phyloP scores from a whole-genome alignment of 2,329 filamentous ascomycete species.

The Blastomyces emzantsi region DNA sequence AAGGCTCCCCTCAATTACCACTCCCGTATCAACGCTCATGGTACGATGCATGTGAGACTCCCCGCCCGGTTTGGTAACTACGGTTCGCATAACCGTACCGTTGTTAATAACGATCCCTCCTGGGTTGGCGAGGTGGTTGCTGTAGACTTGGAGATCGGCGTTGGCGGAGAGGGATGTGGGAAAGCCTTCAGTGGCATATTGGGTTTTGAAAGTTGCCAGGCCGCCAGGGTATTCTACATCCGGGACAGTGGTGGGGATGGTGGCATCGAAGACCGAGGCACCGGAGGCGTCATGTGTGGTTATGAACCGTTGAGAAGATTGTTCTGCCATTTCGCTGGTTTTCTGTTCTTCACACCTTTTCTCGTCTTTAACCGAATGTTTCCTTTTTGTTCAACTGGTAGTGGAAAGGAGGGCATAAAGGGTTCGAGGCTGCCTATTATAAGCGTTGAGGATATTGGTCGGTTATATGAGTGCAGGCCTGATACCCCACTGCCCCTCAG shows the following conservation, averaged over 20 bases:
- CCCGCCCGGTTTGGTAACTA: slow-evolving; percentile 29
- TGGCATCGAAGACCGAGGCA: slow-evolving; percentile 30
- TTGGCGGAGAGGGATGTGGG: slow-evolving; percentile 26
- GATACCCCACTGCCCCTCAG: neutral
- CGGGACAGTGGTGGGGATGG: slow-evolving; percentile 28
- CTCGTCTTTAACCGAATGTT: no score
- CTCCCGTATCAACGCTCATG: slow-evolving; percentile 31
- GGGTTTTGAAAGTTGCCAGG: slow-evolving; percentile 25
- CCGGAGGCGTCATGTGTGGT: slow-evolving; percentile 30
- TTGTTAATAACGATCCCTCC: slow-evolving; percentile 25
- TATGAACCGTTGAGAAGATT: slow-evolving; percentile 31
- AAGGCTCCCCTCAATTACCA: slow-evolving; percentile 31
- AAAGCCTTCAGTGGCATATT: slow-evolving; percentile 24
- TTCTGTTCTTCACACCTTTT: neutral
- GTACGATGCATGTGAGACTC: slow-evolving; percentile 32
- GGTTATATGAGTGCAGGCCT: neutral
- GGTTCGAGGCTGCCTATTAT: neutral
- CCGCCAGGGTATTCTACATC: slow-evolving; percentile 21
- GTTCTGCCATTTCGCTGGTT: slow-evolving; percentile 14
- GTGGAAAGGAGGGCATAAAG: neutral
- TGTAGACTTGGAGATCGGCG: slow-evolving; percentile 27
- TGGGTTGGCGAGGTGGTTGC: slow-evolving; percentile 26
- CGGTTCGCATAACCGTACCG: slow-evolving; percentile 28
- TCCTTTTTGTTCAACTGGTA: neutral
- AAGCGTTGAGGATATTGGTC: neutral